Evolutionary conservation across 331 rosid species (phyloP).

Genomic region (Telfairia occidentalis): DNA sequence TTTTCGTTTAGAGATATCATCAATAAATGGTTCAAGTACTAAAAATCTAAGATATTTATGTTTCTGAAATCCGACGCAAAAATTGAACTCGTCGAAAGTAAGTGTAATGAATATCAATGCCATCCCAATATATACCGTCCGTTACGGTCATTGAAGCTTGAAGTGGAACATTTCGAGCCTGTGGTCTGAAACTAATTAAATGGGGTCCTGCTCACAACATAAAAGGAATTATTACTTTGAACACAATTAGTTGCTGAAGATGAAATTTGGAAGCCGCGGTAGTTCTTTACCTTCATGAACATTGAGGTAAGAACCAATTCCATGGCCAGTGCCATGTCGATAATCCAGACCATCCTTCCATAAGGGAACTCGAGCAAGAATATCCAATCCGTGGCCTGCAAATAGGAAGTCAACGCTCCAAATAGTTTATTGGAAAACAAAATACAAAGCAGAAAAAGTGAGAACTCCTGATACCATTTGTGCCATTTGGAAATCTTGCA

Average conservation of each 20-base stretch:
- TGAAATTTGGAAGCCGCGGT: slow-evolving; percentile 13
- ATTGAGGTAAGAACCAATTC: slow-evolving; percentile 90
- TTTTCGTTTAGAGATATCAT: slow-evolving; percentile 13
- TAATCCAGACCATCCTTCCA: slow-evolving; percentile 97
- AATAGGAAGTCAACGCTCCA: slow-evolving; percentile 5
- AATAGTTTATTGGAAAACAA: slow-evolving; percentile 1
- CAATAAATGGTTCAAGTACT: not conserved
- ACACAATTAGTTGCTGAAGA: slow-evolving; percentile 1
- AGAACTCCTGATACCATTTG: slow-evolving; percentile 48
- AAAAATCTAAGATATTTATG: not conserved
- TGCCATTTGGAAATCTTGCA: slow-evolving; percentile 94
- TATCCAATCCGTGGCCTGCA: slow-evolving; percentile 68
- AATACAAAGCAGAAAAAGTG: not conserved
- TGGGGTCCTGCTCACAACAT: slow-evolving; percentile 67
- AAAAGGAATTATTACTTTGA: not conserved
- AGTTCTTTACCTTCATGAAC: slow-evolving; percentile 81
- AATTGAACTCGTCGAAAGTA: too few species aligned
- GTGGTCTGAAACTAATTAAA: slow-evolving; percentile 86
- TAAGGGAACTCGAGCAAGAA: slow-evolving; percentile 88
- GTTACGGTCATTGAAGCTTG: slow-evolving; percentile 91
- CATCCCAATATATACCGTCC: slow-evolving; percentile 52
- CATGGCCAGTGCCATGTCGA: slow-evolving; percentile 99
- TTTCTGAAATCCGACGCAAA: not conserved
- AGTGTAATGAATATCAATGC: not conserved
- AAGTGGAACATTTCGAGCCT: slow-evolving; percentile 72